A percentile compares a stretch with the other conserved stretches of the same genome.
phyloP scores from a whole-genome alignment of 2,329 filamentous ascomycete genomes.

The Verticillium nonalfalfae region DNA sequence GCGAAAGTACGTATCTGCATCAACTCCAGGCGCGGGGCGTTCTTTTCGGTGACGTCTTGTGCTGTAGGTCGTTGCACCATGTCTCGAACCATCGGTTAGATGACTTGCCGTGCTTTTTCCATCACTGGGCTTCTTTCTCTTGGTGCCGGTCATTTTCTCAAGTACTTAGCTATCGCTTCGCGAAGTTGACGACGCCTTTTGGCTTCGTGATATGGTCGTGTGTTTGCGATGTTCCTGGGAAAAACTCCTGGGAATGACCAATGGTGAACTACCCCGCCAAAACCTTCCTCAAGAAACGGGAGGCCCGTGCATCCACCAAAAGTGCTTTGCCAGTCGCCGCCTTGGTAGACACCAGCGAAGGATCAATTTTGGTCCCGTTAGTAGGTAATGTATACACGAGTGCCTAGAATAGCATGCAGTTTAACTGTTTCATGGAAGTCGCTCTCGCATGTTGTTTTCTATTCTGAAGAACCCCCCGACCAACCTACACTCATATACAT shows the following conservation, averaged over 20 bases:
- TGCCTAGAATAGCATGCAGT: no score
- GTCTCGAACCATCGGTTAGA: not conserved
- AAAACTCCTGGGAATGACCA: no score
- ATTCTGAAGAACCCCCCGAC: no score
- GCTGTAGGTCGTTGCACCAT: not conserved
- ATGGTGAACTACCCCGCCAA: not conserved
- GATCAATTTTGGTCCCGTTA: no score
- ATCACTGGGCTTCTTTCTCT: not conserved
- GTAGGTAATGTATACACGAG: not conserved
- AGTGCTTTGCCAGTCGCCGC: no score
- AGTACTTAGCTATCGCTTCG: not conserved
- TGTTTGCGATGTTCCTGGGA: no score
- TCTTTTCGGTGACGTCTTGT: not conserved
- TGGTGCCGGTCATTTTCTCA: not conserved
- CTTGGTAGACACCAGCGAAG: not conserved
- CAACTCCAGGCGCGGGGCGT: slow-evolving; percentile 1
- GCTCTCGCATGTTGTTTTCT: no score
- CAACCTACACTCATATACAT: no score
- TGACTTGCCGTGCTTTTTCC: not conserved
- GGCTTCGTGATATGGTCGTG: not conserved
- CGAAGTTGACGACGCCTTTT: not conserved
- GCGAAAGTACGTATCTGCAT: slow-evolving; percentile 14
- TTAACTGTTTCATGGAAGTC: no score
- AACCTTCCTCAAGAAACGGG: not conserved
- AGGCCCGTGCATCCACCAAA: not conserved